phyloP scores from a whole-genome alignment of 345 rosid genomes.

The Draba incana region DNA sequence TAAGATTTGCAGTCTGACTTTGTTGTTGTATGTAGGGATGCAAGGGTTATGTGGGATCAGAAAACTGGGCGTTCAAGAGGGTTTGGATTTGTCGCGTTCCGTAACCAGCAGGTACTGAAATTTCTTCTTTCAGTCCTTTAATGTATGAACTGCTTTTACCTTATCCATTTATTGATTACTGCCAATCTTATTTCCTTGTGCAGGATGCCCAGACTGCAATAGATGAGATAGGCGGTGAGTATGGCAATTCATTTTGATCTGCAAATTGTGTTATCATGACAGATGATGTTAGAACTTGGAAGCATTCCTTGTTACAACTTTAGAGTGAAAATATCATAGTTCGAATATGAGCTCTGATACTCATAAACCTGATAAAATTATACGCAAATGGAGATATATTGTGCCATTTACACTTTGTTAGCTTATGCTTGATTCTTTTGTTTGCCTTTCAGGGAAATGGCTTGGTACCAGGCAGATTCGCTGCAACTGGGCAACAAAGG shows the following conservation, averaged over 20 bases:
- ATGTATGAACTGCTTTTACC: not conserved
- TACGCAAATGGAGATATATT: not conserved
- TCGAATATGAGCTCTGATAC: not conserved
- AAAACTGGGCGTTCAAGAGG: constrained; percentile 49
- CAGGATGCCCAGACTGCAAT: constrained; percentile 93
- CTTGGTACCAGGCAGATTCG: constrained; percentile 92
- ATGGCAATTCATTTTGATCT: not conserved
- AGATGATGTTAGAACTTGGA: constrained; percentile 6
- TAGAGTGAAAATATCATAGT: not conserved
- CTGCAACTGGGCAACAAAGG: constrained; percentile 95
- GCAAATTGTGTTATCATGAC: not conserved
- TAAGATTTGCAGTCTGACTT: constrained; percentile 7
- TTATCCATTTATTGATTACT: constrained; percentile 12
- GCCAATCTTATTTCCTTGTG: constrained; percentile 25
- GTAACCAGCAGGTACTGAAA: constrained; percentile 61
- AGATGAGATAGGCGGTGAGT: constrained; percentile 73
- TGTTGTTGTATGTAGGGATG: constrained; percentile 53
- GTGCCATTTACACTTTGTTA: not conserved
- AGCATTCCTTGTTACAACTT: constrained; percentile 11
- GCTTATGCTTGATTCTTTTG: constrained; percentile 12
- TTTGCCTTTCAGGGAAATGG: constrained; percentile 73
- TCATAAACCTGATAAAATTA: not conserved
- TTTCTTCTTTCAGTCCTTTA: not conserved
- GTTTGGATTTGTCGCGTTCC: constrained; percentile 88
- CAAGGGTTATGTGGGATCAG: constrained; percentile 62